A percentile compares a stretch with the other conserved stretches of the same genome.
Evolutionary conservation across 2,329 filamentous ascomycete genomes (phyloP).

Genomic region (Pestalotiopsis sp.): DNA sequence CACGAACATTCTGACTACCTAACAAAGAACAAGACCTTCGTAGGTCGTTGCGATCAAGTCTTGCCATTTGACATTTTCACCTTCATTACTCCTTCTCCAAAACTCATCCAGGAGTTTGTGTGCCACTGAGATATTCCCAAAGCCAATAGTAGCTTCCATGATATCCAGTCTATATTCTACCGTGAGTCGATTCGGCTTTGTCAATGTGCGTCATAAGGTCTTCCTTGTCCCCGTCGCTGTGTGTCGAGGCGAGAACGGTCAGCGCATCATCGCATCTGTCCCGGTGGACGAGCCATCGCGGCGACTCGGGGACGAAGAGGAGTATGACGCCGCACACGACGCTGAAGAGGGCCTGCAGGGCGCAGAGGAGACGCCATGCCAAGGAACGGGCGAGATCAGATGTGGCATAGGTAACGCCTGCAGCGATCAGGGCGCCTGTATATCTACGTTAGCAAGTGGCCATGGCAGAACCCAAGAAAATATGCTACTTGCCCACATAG

Average conservation of each 20-base stretch:
- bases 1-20: too few relatives aligned
- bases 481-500: conserved; percentile 26
- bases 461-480: too few relatives aligned
- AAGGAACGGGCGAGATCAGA: conserved; percentile 34
- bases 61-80: background rate
- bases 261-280: conserved; percentile 31
- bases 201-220: conserved; percentile 38
- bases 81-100: background rate
- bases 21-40: background rate
- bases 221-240: conserved; percentile 38
- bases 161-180: background rate
- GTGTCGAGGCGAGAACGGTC: conserved; percentile 41
- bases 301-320: conserved; percentile 22
- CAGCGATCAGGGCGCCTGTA: conserved; percentile 20
- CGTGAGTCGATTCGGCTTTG: background rate
- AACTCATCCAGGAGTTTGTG: background rate
- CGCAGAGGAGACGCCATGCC: conserved; percentile 37
- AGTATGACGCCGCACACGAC: conserved; percentile 20
- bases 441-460: too few relatives aligned
- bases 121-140: background rate
- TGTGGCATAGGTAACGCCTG: background rate
- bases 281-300: conserved; percentile 36
- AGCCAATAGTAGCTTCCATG: background rate
- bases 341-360: conserved; percentile 34
- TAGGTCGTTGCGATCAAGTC: background rate